Base-by-base conservation (phyloP, 495 filamentous ascomycete species). In the Aspergillus saccharolyticus region DNA sequence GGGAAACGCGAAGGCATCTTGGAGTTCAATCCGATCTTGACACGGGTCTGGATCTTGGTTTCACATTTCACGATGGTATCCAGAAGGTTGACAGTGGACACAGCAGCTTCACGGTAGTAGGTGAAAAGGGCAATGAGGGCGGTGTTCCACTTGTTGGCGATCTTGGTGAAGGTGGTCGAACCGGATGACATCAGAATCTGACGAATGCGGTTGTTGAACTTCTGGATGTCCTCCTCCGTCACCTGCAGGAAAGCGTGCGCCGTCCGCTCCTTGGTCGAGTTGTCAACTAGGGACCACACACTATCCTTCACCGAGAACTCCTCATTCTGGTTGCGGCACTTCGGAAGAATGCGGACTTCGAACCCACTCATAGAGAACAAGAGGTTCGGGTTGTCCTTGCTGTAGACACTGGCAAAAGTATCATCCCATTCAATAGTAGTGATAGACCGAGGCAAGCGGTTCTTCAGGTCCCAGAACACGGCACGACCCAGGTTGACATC, bases 1-100 rank as follows among this genome's bases (percentile, higher is more conserved):
- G 94, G 95, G 78, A 99, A 99, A 78, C 95, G 89, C 5, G 93
- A 97, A 45, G 95, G 95, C 95, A 99, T 99, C 78, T 99, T 99
- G 3, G 94, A 97, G 75, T 99, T 99, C 62, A 99, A 71, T 4
- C 95, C 95, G 60, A 99, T 99, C 82, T 99, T 99, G 62, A 99
- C 95, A 58, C 95, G 84, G 8, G 95, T 99, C 75, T 99, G 95
- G 54, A 99, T 99, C 79, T 99, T 99, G 14, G 95, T 99, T 74
- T 99, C 95, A 66, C 95, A 97, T 72, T 99, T 99, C 63, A 99
- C 95, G 62, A 99, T 99, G 1, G 93, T 97, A 67, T 99, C 95
- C 3, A 99, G 81, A 15, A 99, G 78, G 57, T 91, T 90, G 65
- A 97, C 91, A 1, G 95, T 99, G 9, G 90, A 94, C n/a, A 97